Evolutionary conservation across 768 basidiomycete species (phyloP), one percentile per base, ranked within the genome.

Genomic region (Candolleomyces eurysporus): DNA sequence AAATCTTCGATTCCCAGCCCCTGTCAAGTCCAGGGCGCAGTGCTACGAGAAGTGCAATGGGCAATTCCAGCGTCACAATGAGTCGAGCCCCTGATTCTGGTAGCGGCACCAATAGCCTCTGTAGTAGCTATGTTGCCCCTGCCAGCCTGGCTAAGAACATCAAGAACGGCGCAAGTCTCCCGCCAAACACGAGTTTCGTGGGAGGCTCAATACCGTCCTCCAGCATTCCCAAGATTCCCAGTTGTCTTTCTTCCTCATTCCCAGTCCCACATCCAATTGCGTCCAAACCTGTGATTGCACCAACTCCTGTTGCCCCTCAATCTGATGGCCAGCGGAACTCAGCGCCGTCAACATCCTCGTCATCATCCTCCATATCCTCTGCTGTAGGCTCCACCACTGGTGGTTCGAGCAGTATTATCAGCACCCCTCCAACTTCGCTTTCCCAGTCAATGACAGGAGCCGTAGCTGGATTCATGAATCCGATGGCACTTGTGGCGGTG

Each of bases 1-100:
- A 92, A 67, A 93, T 92, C 40, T 90, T 91, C 66, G 82, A 90
- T 69, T 93, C 91, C 3, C 91, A 93, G 69, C 91, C 91, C 32
- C 71, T 93, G 26, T 74, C 86, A 5, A 91, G 88, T 67, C 84
- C 84, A 14, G 73, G 75, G 19, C 69, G 77, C 52, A 78, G 76
- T 63, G 62, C 68, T 36, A 74, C 75, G n/a, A 64, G 72, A 39
- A 69, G 72, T 65, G 66, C 68, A 48, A 68, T 61, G 43, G 66
- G 68, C 17, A 70, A 68, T 57, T 65, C 69, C 43, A 74, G 73
- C 57, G 65, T 71, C 21, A 71, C 72, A 62, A 66, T 68, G 57
- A 72, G 66, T 59, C 69, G 66, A 21, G 67, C 67, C 39, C 72
- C 67, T 57, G 65, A 64, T 50, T 68, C 68, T 36, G 73, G 68